These are phyloP conservation scores for Psilocybe cubensis DNA, from an alignment of 768 basidiomycete species.

Conservation along the genomic window DNA sequence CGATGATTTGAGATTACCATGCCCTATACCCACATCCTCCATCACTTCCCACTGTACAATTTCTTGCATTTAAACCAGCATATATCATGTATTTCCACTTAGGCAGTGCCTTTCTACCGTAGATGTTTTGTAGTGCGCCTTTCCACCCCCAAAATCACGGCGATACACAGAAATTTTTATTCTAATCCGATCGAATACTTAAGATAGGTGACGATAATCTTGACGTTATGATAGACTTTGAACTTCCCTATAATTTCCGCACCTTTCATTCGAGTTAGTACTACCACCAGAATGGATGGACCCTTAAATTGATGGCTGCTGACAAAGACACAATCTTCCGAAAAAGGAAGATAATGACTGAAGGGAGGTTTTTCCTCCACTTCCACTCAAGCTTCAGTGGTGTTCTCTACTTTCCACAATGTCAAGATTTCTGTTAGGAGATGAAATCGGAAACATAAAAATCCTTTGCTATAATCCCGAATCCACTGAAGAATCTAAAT, in stretches of 20 bases:
- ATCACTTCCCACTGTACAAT: too few species aligned
- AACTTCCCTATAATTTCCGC: background rate
- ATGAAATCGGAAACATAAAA: slow-evolving; percentile 81
- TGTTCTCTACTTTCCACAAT: slow-evolving; percentile 37
- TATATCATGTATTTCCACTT: too few species aligned
- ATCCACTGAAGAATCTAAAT: slow-evolving; percentile 31
- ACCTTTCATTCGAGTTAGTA: too few species aligned
- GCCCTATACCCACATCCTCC: background rate
- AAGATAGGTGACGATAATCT: background rate
- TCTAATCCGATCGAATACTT: slow-evolving; percentile 1
- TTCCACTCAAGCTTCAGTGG: background rate
- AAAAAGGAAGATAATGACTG: background rate
- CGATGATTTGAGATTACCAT: slow-evolving; percentile 5
- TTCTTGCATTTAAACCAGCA: too few species aligned
- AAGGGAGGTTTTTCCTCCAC: background rate
- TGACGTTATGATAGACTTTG: background rate
- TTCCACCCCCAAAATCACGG: background rate
- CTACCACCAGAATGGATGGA: too few species aligned
- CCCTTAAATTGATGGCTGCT: too few species aligned
- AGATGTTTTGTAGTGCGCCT: background rate
- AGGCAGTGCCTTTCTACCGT: background rate
- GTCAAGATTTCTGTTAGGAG: slow-evolving; percentile 75
- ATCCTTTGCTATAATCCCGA: slow-evolving; percentile 46
- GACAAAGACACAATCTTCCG: background rate
- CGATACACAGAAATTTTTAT: background rate